Percentiles rank a stretch among this genome's conserved stretches.
These are phyloP conservation scores for Polyplosphaeria fusca DNA, from an alignment of 495 filamentous ascomycete genomes.

Conservation along the genomic window DNA sequence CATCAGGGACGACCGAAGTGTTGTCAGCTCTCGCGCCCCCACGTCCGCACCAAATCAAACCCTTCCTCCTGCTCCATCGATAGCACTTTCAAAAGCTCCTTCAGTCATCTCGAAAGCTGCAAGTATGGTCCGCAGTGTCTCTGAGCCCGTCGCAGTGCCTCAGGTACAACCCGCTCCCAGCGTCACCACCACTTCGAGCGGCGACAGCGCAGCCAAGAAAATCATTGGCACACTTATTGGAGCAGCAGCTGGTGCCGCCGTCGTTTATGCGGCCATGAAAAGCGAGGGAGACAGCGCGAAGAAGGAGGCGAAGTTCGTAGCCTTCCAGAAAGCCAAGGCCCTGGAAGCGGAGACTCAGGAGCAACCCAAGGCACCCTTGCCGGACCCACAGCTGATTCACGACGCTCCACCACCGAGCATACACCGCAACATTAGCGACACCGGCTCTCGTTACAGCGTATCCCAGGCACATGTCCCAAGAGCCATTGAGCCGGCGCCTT, in stretches of 20 bases:
- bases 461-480: slow-evolving; percentile 15
- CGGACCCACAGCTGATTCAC: slow-evolving; percentile 27
- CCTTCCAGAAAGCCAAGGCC: slow-evolving; percentile 22
- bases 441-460: slow-evolving; percentile 17
- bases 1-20: slow-evolving; percentile 29
- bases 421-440: slow-evolving; percentile 36
- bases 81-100: slow-evolving; percentile 10
- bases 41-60: slow-evolving; percentile 14
- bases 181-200: slow-evolving; percentile 38
- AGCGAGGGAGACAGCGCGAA: slow-evolving; percentile 48
- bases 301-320: slow-evolving; percentile 32
- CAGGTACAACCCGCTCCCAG: slow-evolving; percentile 32
- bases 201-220: slow-evolving; percentile 51
- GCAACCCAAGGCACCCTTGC: slow-evolving; percentile 16
- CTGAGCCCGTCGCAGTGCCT: slow-evolving; percentile 22
- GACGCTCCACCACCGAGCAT: slow-evolving; percentile 19
- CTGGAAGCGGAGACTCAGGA: neutral
- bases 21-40: slow-evolving; percentile 25
- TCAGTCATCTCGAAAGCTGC: slow-evolving; percentile 23
- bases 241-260: slow-evolving; percentile 68
- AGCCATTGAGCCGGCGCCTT: slow-evolving; percentile 29
- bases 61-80: slow-evolving; percentile 7
- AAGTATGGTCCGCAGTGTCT: slow-evolving; percentile 30
- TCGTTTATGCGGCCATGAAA: slow-evolving; percentile 69
- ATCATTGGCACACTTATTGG: slow-evolving; percentile 74